Base-by-base conservation (phyloP, 2,329 filamentous ascomycete species). In the Pestalotiopsis sp. region DNA sequence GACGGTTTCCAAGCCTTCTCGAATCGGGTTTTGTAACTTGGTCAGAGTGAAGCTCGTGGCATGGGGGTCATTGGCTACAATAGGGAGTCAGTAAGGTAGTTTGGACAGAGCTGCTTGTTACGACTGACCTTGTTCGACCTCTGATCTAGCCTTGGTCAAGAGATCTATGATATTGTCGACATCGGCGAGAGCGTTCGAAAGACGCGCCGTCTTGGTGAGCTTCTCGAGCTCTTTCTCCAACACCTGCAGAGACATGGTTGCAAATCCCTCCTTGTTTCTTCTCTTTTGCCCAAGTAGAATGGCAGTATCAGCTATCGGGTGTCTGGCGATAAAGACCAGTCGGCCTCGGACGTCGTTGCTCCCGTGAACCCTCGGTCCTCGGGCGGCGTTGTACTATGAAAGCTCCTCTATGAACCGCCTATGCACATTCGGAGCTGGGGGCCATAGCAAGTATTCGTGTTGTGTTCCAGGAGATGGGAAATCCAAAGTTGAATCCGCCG, bases 1-100 rank as follows among this genome's bases (percentile, higher is more conserved):
- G 52, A 97, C 89, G 44, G 88, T 86, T 52, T 97, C 94, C 69
- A 98, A 91, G 1, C 91, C 89, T 64, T 91, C 85, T 75, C 94
- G 96, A 67, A 97, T 85, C 0, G 94, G 93, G 71, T 92, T 94
- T 77, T 98, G 94, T 20, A 98, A 87, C 77, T 92, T 94, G 38
- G 92, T 92, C 73, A 98, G 87, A 30, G 90, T 91, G 68, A 94
- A 84, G 56, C 90, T 88, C 17, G 93, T 90, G 52, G 88, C 88
- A 70, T 90, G 88, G 26, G 92, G 89, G 74, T 94, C 91, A 87
- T 79, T 74, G 58, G 79, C 80, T 81, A 66, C 40, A 48, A 22
- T 9, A 11, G 62, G 44, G 39, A 24, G 48, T 67, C 40, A 58
- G 35, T 3, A 56, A 67, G 44, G 56, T 48, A 30, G 24, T 7